Conservation (phyloP, 176 grass and related monocot species). For the Zoysia japonica region DNA sequence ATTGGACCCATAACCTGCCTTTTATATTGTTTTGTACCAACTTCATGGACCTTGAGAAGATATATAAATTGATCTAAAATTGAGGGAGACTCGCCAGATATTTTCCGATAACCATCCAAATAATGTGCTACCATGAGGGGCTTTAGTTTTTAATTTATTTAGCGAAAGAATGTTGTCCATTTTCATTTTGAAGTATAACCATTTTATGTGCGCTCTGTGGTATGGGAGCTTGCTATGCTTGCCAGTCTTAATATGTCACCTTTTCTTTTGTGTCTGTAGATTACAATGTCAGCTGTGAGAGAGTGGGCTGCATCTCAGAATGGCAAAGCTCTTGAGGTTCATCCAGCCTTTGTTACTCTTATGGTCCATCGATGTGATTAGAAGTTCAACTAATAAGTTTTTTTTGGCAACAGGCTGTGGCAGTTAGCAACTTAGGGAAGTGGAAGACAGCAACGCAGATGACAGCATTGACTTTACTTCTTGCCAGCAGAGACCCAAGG, state of each 20-base stretch:
- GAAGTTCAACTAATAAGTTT: constrained; percentile 27
- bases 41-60: neutral
- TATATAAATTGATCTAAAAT: constrained; percentile 6
- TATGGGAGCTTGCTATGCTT: constrained; percentile 29
- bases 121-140: neutral
- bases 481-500: constrained; percentile 84
- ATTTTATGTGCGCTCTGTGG: neutral
- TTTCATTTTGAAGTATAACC: neutral
- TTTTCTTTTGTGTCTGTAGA: constrained; percentile 53
- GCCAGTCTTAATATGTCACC: neutral
- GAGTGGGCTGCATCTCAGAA: constrained; percentile 97
- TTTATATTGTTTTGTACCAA: constrained; percentile 8
- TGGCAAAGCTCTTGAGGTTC: constrained; percentile 88
- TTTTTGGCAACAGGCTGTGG: constrained; percentile 68
- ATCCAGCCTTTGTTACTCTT: constrained; percentile 29
- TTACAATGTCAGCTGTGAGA: constrained; percentile 98
- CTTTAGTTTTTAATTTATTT: no score
- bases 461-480: constrained; percentile 79
- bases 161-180: no score
- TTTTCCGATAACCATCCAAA: neutral
- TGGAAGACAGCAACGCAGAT: constrained; percentile 98
- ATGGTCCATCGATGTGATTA: constrained; percentile 2
- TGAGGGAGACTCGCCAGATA: neutral
- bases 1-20: neutral
- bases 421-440: constrained; percentile 90